phyloP scores from a whole-genome alignment of 148 eudicot species.

The Rhododendron vialii region DNA sequence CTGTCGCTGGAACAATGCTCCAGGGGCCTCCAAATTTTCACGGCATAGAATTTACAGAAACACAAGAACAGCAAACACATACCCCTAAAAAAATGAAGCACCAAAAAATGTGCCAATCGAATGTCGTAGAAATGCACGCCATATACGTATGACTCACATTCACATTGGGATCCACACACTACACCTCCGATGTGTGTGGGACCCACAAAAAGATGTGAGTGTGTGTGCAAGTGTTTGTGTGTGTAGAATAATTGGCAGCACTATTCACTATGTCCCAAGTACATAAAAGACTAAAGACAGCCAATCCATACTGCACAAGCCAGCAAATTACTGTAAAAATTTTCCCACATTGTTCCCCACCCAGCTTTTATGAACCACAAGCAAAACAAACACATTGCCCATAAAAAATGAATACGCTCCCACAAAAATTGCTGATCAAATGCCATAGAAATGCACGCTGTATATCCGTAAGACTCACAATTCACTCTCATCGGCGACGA shows the following conservation, averaged over 20 bases:
- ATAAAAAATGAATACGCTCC: not conserved
- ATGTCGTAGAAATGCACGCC: too few relatives aligned
- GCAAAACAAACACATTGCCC: not conserved
- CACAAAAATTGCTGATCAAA: not conserved
- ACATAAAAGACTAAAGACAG: not conserved
- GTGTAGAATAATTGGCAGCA: too few relatives aligned
- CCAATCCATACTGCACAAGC: not conserved
- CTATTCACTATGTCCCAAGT: not conserved
- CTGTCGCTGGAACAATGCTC: too few relatives aligned
- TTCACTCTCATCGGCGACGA: conserved; percentile 65
- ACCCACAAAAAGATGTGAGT: too few relatives aligned
- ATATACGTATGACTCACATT: too few relatives aligned
- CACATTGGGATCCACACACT: too few relatives aligned
- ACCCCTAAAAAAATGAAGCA: not conserved
- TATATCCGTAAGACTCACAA: conserved; percentile 39
- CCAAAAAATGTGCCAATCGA: not conserved
- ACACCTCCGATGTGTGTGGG: too few relatives aligned
- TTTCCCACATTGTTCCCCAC: not conserved
- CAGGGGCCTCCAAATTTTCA: too few relatives aligned
- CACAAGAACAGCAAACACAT: not conserved
- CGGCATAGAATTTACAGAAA: not conserved
- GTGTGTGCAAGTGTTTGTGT: too few relatives aligned
- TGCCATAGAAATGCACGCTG: not conserved
- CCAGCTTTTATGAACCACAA: not conserved
- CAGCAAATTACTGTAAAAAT: not conserved